Conservation (phyloP, 2,329 filamentous ascomycete genomes). For the Pezicula carpinea region DNA sequence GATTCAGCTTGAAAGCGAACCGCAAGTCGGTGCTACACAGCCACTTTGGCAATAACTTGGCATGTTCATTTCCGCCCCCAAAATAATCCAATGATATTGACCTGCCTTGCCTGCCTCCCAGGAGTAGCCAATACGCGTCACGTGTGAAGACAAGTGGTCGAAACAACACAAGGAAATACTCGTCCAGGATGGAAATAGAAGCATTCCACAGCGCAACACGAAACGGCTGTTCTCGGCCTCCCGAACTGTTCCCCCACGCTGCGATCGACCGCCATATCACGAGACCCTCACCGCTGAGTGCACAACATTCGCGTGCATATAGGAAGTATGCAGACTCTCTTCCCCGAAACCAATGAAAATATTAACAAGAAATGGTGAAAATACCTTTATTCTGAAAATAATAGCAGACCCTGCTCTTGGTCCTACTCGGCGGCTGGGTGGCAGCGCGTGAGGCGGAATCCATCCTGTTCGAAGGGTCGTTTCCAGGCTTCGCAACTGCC, state of each 20-base stretch:
- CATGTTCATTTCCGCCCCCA: too few species aligned
- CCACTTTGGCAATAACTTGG: too few species aligned
- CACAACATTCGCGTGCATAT: constrained; percentile 19
- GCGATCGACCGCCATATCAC: constrained; percentile 21
- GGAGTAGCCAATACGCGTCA: too few species aligned
- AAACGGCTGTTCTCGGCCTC: constrained; percentile 4
- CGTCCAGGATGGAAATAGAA: not conserved
- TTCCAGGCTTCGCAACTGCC: constrained; percentile 14
- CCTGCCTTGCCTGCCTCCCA: too few species aligned
- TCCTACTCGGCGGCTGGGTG: constrained; percentile 8
- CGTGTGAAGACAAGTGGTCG: too few species aligned
- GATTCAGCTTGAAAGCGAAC: not conserved
- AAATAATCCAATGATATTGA: too few species aligned
- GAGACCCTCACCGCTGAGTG: constrained; percentile 23
- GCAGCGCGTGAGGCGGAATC: constrained; percentile 20
- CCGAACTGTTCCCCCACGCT: constrained; percentile 15
- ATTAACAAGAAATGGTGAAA: constrained; percentile 11
- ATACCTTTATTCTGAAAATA: constrained; percentile 26
- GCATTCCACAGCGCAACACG: constrained; percentile 14
- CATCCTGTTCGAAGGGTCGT: constrained; percentile 14
- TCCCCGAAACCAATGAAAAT: constrained; percentile 23
- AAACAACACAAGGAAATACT: too few species aligned
- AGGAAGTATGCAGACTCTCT: constrained; percentile 15
- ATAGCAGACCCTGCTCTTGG: constrained; percentile 24
- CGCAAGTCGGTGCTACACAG: not conserved